Evolutionary conservation across 371 early-diverging fungal genomes (phyloP), one percentile per base, ranked within the genome.

Genomic region (Mortierella sp.): DNA sequence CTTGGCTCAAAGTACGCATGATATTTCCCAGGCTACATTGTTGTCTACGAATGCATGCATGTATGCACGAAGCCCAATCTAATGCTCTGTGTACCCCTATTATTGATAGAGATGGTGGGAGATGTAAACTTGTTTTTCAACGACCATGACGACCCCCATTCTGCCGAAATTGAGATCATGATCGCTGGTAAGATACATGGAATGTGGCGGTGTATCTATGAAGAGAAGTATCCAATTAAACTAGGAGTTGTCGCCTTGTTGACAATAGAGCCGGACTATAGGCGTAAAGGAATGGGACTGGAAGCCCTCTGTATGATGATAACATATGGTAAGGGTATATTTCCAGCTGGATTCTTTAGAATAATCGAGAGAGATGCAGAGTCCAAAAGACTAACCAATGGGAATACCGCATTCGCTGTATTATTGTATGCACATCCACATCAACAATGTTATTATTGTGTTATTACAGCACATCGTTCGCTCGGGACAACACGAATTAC

Each of bases 71-170:
- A 45, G 18, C 5, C 45, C 12, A 45, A 11, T 51, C 40, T 51
- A 32, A 28, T 35, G 64, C 55, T 5, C 30, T 22, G 22, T 49
- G 39, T 58, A 39, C 32, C 14, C 51, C 54, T 51, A 3, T 59
- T 57, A 2, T 28, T 10, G 16, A 9, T 70, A 88, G 90, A 84
- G 12, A 97, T 98, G 97, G 90, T 96, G 49, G 98, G 98, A 0
- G 97, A 98, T 84, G 96, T 96, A 30, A 98, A 98, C 78, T 91
- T 97, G 45, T 98, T 94, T 75, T 90, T 96, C 57, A 97, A 95
- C 79, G 95, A 95, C 83, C 86, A 85, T 40, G 90, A 94, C 57
- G 92, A 91, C 73, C 84, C 84, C n/a, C 84, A 86, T 5, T 89
- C 90, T 61, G 96, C 95, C 12, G 98, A 97, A 78, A 91, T 97